A percentile compares a stretch with the other conserved stretches of the same genome.
phyloP scores from a whole-genome alignment of 768 basidiomycete genomes.

The Phaffia tasmanica region DNA sequence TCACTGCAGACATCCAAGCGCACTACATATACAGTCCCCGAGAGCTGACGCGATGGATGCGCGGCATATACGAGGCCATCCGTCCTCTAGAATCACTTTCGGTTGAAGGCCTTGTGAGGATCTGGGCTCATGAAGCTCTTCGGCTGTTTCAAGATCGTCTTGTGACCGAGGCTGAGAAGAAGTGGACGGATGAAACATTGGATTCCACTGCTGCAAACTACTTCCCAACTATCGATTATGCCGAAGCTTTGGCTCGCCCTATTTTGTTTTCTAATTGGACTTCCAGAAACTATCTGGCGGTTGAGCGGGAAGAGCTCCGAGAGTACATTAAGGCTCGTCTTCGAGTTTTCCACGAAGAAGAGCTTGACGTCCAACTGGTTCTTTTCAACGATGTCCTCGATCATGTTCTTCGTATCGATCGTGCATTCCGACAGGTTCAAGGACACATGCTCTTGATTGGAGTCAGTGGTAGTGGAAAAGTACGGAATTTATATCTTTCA shows the following conservation, averaged over 20 bases:
- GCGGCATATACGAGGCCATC: conserved; percentile 95
- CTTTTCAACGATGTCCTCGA: conserved; percentile 98
- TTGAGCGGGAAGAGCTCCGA: conserved; percentile 80
- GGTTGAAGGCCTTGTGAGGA: conserved; percentile 85
- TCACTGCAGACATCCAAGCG: conserved; percentile 93
- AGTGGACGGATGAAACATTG: conserved; percentile 89
- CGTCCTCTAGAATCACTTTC: conserved; percentile 84
- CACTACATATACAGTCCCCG: conserved; percentile 99
- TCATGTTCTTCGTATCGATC: conserved; percentile 93
- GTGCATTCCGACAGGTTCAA: conserved; percentile 96
- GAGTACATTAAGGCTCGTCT: conserved; percentile 95
- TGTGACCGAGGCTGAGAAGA: conserved; percentile 80
- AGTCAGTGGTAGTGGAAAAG: conserved; percentile 97
- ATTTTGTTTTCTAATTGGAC: conserved; percentile 99
- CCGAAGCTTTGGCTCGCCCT: conserved; percentile 75
- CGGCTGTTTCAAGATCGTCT: conserved; percentile 96
- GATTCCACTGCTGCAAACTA: conserved; percentile 71
- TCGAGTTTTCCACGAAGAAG: conserved; percentile 98
- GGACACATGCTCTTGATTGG: conserved; percentile 94
- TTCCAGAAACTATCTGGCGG: conserved; percentile 88
- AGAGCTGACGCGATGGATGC: conserved; percentile 93
- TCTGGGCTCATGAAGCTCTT: conserved; percentile 96
- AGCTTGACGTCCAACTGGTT: conserved; percentile 91
- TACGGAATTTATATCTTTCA: conserved; percentile 37
- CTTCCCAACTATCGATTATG: conserved; percentile 83